Evolutionary conservation across 495 filamentous ascomycete species (phyloP).

Genomic region (Xylaria nigripes): DNA sequence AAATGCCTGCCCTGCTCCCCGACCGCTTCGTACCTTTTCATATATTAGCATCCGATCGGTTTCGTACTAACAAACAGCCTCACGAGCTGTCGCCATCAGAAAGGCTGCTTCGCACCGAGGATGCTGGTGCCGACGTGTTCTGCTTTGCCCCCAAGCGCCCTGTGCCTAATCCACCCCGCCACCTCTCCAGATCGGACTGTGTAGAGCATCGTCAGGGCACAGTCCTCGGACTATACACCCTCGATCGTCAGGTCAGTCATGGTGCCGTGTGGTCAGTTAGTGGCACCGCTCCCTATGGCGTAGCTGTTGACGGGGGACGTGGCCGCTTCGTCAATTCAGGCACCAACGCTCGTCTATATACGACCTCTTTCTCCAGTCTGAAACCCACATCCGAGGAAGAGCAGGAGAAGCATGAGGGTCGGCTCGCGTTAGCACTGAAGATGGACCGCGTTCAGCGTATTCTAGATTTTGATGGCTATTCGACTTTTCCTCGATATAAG

Average conservation of each 20-base stretch:
- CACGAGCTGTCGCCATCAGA: slow-evolving; percentile 54
- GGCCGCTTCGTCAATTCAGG: slow-evolving; percentile 58
- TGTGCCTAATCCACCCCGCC: slow-evolving; percentile 25
- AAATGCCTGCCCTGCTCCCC: slow-evolving; percentile 31
- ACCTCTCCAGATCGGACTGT: slow-evolving; percentile 25
- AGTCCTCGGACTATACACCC: slow-evolving; percentile 28
- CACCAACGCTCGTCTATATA: slow-evolving; percentile 67
- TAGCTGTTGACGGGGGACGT: slow-evolving; percentile 51
- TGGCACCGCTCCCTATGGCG: slow-evolving; percentile 48
- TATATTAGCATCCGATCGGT: slow-evolving; percentile 42
- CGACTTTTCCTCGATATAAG: slow-evolving; percentile 22
- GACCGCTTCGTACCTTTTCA: slow-evolving; percentile 67
- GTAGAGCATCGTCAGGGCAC: slow-evolving; percentile 27
- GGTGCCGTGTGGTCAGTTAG: slow-evolving; percentile 80
- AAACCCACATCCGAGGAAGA: slow-evolving; percentile 37
- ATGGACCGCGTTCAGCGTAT: slow-evolving; percentile 60
- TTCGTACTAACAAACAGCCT: slow-evolving; percentile 55
- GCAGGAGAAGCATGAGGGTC: slow-evolving; percentile 59
- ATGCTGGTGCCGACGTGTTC: slow-evolving; percentile 59
- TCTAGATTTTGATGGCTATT: slow-evolving; percentile 42
- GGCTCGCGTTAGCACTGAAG: slow-evolving; percentile 76
- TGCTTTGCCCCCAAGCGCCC: slow-evolving; percentile 37
- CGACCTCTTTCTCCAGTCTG: slow-evolving; percentile 52
- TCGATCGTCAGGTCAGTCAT: slow-evolving; percentile 47
- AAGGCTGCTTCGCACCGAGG: slow-evolving; percentile 49